Conservation (phyloP, 305 asterid genomes). For the Salvia sclarea region DNA sequence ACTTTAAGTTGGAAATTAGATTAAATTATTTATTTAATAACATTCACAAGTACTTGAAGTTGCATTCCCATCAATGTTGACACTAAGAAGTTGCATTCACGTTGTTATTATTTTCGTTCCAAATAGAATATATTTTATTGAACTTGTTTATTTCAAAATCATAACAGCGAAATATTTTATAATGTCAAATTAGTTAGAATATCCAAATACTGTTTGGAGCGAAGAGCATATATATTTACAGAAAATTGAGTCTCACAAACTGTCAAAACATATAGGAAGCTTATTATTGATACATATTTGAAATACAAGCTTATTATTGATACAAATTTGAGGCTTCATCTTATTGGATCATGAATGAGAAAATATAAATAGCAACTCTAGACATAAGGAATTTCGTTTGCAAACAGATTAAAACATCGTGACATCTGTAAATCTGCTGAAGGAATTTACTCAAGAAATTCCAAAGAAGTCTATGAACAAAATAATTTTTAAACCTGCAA, state of each 20-base stretch:
- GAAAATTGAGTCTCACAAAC: too few species aligned
- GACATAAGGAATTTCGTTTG: constrained; percentile 4
- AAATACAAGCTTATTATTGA: constrained; percentile 19
- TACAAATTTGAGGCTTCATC: constrained; percentile 20
- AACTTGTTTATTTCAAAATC: neutral
- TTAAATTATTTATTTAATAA: too few species aligned
- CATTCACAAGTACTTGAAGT: too few species aligned
- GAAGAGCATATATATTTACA: too few species aligned
- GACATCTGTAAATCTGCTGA: neutral
- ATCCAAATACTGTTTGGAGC: too few species aligned
- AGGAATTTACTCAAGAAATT: too few species aligned
- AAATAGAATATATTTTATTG: too few species aligned
- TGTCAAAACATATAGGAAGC: neutral
- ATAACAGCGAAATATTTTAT: too few species aligned
- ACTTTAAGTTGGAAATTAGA: too few species aligned
- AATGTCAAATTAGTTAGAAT: too few species aligned
- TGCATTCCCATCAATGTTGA: neutral
- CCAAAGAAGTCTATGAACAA: neutral
- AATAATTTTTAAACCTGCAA: constrained; percentile 16
- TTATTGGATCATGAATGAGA: constrained; percentile 21
- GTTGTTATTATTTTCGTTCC: neutral
- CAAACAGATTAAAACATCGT: neutral
- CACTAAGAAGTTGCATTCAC: neutral
- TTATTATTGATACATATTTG: neutral
- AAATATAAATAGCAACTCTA: constrained; percentile 18